Conservation (phyloP, 179 eudicot genomes). For the Spergularia azorica region DNA sequence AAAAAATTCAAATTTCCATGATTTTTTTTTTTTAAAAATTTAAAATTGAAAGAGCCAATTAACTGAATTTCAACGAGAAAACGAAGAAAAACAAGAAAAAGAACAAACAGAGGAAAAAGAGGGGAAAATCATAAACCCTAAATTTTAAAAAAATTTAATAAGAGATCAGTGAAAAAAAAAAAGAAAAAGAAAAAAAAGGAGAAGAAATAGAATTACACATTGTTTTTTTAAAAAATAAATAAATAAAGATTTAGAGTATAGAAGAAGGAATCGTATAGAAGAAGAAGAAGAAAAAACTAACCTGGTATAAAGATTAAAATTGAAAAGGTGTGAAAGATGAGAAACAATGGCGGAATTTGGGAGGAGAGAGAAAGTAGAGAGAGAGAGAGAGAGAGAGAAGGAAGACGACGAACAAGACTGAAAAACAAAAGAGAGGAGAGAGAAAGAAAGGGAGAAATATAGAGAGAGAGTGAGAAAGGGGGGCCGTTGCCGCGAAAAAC, state of each 20-base stretch:
- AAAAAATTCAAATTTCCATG: background rate
- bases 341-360: background rate
- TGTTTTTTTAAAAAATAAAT: background rate
- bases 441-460: slow-evolving; percentile 14
- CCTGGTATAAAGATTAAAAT: background rate
- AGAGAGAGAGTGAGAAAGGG: background rate
- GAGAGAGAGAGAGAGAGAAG: background rate
- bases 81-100: background rate
- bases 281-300: too few relatives aligned
- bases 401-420: slow-evolving; percentile 25
- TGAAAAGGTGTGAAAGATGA: background rate
- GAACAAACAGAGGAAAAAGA: background rate
- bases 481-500: slow-evolving; percentile 53
- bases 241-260: too few relatives aligned
- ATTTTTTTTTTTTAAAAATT: background rate
- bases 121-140: background rate
- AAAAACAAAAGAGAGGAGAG: background rate
- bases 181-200: background rate
- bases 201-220: background rate
- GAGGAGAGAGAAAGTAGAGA: slow-evolving; percentile 28
- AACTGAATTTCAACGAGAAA: background rate
- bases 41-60: background rate
- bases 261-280: too few relatives aligned
- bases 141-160: background rate
- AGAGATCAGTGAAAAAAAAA: too few relatives aligned